Evolutionary conservation across 2,329 filamentous ascomycete genomes (phyloP), one percentile per base, ranked within the genome.

Genomic region (Paraconiothyrium brasiliense): DNA sequence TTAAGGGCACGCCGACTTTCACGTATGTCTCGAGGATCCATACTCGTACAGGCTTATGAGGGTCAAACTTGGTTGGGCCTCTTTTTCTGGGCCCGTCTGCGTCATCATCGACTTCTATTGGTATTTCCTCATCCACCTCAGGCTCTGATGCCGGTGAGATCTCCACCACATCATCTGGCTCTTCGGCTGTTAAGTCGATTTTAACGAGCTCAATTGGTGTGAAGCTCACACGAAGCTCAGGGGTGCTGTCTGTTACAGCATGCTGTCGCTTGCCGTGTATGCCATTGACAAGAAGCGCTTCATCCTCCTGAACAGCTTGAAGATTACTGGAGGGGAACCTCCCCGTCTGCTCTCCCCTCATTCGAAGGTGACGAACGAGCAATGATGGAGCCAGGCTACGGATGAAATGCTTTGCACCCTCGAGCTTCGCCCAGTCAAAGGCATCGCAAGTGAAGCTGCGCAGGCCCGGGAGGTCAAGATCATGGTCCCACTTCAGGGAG

Each of bases 381-480:
- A 98, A 80, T 8, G 90, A 89, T 11, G 93, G 92, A 0, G 93
- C 91, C 11, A 98, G 81, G 32, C 92, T 90, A 14, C 90, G 87
- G 32, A 97, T 89, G 63, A 97, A 92, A 72, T 97, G 97, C 71
- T 91, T 87, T 16, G 94, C 93, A 0, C 94, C 94, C 54, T 85
- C 85, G 32, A 89, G 86, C 69, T 89, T 90, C 4, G 86, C 87
- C 95, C 95, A 99, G 61, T 94, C 93, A 67, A 99, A 96, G 0
- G 90, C 90, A 65, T 96, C 89, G 0, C 86, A 85, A 0, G 90
- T 86, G 74, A 97, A 97, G 14, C 85, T 84, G 39, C 94, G 86
- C 39, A 99, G 79, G 0, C 86, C 88, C 4, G 81, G 71, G 13
- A 91, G 83, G 67, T 96, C 87, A 20, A 95, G 82, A 0, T 85